phyloP scores from a whole-genome alignment of 2,329 filamentous ascomycete species.

The Sporothrix phasma region DNA sequence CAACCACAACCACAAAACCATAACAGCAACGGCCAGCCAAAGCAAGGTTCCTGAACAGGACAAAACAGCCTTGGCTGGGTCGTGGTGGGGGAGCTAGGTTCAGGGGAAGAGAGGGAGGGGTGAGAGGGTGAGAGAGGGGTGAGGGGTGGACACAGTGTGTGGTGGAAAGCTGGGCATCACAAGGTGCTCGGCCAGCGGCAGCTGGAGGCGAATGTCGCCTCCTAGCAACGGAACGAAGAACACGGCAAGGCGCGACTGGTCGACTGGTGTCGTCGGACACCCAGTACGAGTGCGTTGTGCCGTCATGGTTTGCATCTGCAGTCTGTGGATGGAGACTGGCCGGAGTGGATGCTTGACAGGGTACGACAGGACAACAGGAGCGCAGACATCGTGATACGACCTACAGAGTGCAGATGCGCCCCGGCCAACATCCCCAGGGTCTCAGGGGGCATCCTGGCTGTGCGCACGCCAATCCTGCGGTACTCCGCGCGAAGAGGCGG shows the following conservation, averaged over 20 bases:
- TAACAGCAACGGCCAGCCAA: constrained; percentile 8
- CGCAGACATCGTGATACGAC: neutral
- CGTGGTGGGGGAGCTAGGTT: constrained; percentile 11
- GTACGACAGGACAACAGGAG: neutral
- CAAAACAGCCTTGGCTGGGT: constrained; percentile 12
- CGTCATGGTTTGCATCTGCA: neutral
- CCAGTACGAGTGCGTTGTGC: neutral
- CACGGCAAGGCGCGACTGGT: neutral
- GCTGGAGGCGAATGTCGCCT: constrained; percentile 1
- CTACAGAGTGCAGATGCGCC: neutral
- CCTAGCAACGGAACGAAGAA: neutral
- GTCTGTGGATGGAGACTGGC: neutral
- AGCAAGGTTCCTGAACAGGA: constrained; percentile 3
- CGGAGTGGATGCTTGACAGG: neutral
- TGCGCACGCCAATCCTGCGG: neutral
- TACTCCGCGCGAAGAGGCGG: neutral
- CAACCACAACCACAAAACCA: no score
- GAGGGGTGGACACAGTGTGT: constrained; percentile 7
- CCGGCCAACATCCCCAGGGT: neutral
- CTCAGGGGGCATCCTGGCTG: constrained; percentile 3
- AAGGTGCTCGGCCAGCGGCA: constrained; percentile 1
- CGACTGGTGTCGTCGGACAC: neutral
- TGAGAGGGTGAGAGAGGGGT: neutral
- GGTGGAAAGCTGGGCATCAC: constrained; percentile 2
- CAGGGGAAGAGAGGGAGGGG: constrained; percentile 8